Evolutionary conservation across 1,284 basidiomycete genomes (phyloP).

Genomic region (Pisolithus thermaeus): DNA sequence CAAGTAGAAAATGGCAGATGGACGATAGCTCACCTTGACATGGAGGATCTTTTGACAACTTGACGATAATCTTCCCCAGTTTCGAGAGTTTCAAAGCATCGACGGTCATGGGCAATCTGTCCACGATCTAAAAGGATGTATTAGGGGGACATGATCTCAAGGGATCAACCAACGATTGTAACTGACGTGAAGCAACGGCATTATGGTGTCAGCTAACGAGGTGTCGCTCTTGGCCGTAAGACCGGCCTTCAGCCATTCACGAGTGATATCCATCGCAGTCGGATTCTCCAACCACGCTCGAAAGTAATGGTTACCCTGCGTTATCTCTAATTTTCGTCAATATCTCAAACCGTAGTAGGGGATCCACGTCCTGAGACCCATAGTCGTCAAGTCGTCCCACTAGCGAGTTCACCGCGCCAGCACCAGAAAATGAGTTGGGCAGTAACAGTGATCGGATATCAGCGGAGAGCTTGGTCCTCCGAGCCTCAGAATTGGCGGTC

Average conservation of each 20-base stretch:
- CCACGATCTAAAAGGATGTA: slow-evolving; percentile 55
- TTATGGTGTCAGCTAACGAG: slow-evolving; percentile 62
- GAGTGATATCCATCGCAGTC: slow-evolving; percentile 65
- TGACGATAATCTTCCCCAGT: slow-evolving; percentile 70
- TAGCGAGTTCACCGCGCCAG: slow-evolving; percentile 55
- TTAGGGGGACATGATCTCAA: slow-evolving; percentile 14
- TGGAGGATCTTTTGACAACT: slow-evolving; percentile 63
- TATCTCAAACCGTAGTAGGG: slow-evolving; percentile 56
- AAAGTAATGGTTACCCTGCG: slow-evolving; percentile 78
- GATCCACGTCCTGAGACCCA: slow-evolving; percentile 58
- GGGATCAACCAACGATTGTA: slow-evolving; percentile 3
- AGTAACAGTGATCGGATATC: slow-evolving; percentile 49
- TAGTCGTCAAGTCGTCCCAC: slow-evolving; percentile 51
- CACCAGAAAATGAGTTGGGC: slow-evolving; percentile 58
- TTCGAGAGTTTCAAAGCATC: slow-evolving; percentile 64
- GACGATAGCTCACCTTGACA: slow-evolving; percentile 54
- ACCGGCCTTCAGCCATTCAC: slow-evolving; percentile 72
- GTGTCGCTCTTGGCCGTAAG: slow-evolving; percentile 49
- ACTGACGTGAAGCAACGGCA: slow-evolving; percentile 79
- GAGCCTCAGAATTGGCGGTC: slow-evolving; percentile 32
- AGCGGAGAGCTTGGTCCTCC: slow-evolving; percentile 45
- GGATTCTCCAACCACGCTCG: slow-evolving; percentile 73
- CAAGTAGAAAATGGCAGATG: slow-evolving; percentile 14
- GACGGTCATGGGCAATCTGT: slow-evolving; percentile 68
- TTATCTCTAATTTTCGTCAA: slow-evolving; percentile 73